Base-by-base conservation (phyloP, 768 basidiomycete species). In the Termitomyces sp. region DNA sequence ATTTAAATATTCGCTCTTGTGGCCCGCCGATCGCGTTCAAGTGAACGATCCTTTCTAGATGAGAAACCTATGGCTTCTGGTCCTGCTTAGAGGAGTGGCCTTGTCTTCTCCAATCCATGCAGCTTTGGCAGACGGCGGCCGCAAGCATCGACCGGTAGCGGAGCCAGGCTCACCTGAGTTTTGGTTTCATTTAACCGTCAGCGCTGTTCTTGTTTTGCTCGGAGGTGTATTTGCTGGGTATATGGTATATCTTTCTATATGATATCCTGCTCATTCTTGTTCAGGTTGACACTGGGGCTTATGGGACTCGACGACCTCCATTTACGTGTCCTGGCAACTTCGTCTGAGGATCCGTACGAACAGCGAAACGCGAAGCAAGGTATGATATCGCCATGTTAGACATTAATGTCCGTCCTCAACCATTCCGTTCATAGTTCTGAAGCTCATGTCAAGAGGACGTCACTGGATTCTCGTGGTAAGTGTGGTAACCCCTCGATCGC, bases 141-240 rank as follows among this genome's bases (percentile, higher is more conserved):
- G 42, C 28, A 55, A 55, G 30, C 59, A 57, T 55, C 50, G 45
- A 28, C 55, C 58, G 8, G 34, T 62, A 17, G 60, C 70, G 2
- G 67, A 69, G 37, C 63, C 62, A 19, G 82, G 79, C 22, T 83
- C 86, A 0, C 75, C 85, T 2, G 81, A 82, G 53, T 97, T 93
- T 68, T 90, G 80, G 76, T 82, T 71, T 56, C 90, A 93, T 65
- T 70, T 97, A 30, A 58, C 78, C 19, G 70, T 93, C 49, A 88
- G 88, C 51, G 74, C 71, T 3, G 66, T 71, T 2, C 77, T 98
- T 26, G 93, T 98, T 7, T 70, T 98, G 1, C 73, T 82, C 0
- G 95, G 95, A 2, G 95, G 95, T 51, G 86, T 94, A 5, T 97
- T 98, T 66, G 91, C 95, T 12, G 95, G 95, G 94, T 90, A 55